Conservation (phyloP, 139 green algal genomes). For the Chlorella sp. region DNA sequence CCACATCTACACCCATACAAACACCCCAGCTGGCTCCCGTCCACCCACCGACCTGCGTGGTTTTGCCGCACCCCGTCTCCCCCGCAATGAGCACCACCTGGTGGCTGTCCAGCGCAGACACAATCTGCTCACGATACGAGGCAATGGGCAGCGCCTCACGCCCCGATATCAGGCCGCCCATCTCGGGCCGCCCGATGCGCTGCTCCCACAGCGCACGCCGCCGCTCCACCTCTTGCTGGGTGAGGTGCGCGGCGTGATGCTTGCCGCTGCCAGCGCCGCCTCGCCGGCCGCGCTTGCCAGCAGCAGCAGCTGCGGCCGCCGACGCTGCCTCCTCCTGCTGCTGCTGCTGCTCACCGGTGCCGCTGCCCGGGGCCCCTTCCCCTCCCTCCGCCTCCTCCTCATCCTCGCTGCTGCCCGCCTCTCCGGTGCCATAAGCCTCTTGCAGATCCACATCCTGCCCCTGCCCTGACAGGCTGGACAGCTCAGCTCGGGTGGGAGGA, state of each 20-base stretch:
- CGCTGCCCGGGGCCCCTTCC: background rate
- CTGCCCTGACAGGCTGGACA: conserved; percentile 18
- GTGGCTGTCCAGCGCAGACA: conserved; percentile 40
- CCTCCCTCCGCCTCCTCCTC: conserved; percentile 6
- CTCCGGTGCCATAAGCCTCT: conserved; percentile 3
- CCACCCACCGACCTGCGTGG: conserved; percentile 59
- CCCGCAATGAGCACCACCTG: conserved; percentile 82
- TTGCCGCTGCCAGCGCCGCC: background rate
- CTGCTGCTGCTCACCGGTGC: background rate
- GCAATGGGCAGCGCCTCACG: conserved; percentile 59
- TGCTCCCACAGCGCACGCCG: conserved; percentile 27
- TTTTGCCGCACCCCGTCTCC: conserved; percentile 90
- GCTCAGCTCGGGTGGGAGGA: conserved; percentile 43
- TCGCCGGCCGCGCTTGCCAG: background rate
- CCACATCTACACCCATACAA: no score
- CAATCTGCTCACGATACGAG: conserved; percentile 47
- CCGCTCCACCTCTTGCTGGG: conserved; percentile 22
- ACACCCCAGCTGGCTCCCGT: background rate
- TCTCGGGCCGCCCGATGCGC: conserved; percentile 13
- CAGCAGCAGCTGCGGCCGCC: background rate
- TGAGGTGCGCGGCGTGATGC: conserved; percentile 28
- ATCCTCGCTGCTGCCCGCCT: conserved; percentile 24
- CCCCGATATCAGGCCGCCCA: conserved; percentile 35
- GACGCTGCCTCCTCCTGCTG: background rate
- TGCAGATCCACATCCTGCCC: conserved; percentile 15